Evolutionary conservation across 306 rosid species (phyloP).

Genomic region (Arachis hypogaea): DNA sequence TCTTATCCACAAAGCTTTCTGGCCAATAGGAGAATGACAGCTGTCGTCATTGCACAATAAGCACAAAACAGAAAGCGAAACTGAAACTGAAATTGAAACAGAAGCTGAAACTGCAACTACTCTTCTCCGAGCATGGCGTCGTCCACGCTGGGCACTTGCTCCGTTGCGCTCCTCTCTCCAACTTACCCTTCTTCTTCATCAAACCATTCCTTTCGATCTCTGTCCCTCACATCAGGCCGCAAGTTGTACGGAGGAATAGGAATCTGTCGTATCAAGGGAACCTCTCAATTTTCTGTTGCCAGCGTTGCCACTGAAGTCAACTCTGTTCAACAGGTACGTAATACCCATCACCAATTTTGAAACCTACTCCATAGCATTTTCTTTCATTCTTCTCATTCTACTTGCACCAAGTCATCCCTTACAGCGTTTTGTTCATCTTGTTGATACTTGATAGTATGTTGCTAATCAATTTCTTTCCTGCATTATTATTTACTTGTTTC

Average conservation of each 20-base stretch:
- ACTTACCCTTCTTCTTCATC: conserved; percentile 47
- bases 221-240: conserved; percentile 56
- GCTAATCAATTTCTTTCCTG: conserved; percentile 1
- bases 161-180: conserved; percentile 63
- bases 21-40: conserved; percentile 49
- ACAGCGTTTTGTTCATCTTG: neutral
- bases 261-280: conserved; percentile 58
- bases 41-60: conserved; percentile 18
- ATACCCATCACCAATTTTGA: neutral
- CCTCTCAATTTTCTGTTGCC: conserved; percentile 68
- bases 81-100: neutral
- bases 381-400: too few relatives aligned
- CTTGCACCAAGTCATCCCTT: too few relatives aligned
- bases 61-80: neutral
- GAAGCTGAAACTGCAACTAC: neutral
- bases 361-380: neutral
- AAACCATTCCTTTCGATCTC: conserved; percentile 51
- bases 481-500: neutral
- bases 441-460: neutral
- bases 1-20: conserved; percentile 60
- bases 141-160: conserved; percentile 70
- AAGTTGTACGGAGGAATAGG: conserved; percentile 65
- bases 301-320: conserved; percentile 87
- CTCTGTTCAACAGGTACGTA: conserved; percentile 71
- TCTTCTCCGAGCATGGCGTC: conserved; percentile 64